Evolutionary conservation across 129 eudicot species (phyloP), one percentile per base, ranked within the genome.

Genomic region (Flaveria robusta): DNA sequence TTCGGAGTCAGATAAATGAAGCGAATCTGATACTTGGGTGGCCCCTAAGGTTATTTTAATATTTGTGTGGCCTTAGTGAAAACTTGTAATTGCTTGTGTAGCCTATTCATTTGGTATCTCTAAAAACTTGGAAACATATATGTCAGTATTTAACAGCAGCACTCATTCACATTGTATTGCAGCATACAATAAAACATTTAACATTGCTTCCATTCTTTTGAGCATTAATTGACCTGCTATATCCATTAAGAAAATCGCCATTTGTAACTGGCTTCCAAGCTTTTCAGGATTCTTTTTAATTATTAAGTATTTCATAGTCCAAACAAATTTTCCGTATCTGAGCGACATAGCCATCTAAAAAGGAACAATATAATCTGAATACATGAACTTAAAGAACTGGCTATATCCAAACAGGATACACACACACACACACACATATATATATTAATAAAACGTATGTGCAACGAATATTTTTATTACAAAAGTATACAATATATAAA

Each of bases 381-480:
- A 41, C 24, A 41, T 50, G 18, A 39, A 27, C 14, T 56, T 56
- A 9, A 41, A 13, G 41, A 73, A 15, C 22, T 16, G 4, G 19
- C 23, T 19, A 73, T 14, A 24, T 22, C 45, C 20, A 20, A 14
- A 72, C 11, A 52, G 8, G 19, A 54, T 20, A 51, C n/a, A 51
- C n/a, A n/a, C 20, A 50, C 46, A 42, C 46, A 42, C 47, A 42
- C 13, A 46, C 2, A 45, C 3, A 46, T 3, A 9, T 46, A 46
- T 23, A 22, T 45, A 45, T 45, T 45, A 13, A 10, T 26, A 52
- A 8, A 18, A 43, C 13, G 13, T 43, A 43, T 11, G 50, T 20
- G 78, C 69, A 74, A 56, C 45, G 15, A 7, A 77, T 54, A 16
- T 9, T 24, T 39, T 67, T 29, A 29, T 20, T 22, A 56, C 19